phyloP scores from a whole-genome alignment of 1,139 yeast genomes.

The Hemisphaericaspora xylofermentans region DNA sequence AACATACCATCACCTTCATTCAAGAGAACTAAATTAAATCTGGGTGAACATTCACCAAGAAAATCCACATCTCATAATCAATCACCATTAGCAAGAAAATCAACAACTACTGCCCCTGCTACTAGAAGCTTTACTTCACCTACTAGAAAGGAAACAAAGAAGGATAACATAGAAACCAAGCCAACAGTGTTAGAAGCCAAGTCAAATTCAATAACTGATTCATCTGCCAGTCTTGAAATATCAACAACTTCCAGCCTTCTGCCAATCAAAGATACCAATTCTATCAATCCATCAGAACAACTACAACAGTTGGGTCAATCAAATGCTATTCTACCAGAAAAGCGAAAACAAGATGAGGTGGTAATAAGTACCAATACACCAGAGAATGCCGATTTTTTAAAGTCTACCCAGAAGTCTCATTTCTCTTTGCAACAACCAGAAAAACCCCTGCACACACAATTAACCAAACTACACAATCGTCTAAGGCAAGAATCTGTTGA shows the following conservation, averaged over 20 bases:
- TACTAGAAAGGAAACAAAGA: background rate
- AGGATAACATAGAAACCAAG: background rate
- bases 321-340: background rate
- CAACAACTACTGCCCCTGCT: background rate
- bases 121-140: background rate
- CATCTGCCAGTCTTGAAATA: background rate
- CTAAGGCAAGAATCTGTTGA: background rate
- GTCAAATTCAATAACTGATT: background rate
- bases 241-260: background rate
- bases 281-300: background rate
- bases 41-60: background rate
- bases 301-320: background rate
- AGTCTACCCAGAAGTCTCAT: background rate
- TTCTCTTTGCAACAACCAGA: conserved; percentile 1
- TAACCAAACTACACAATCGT: background rate
- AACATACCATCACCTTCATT: conserved; percentile 42
- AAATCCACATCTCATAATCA: background rate
- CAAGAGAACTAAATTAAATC: conserved; percentile 26
- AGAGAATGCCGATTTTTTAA: background rate
- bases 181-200: background rate
- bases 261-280: background rate
- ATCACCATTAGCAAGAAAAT: background rate
- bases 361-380: background rate
- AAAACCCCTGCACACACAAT: background rate
- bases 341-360: background rate